Percentiles rank a stretch among this genome's conserved stretches.
phyloP scores from a whole-genome alignment of 164 flowering plant species.

The Vitis riparia region DNA sequence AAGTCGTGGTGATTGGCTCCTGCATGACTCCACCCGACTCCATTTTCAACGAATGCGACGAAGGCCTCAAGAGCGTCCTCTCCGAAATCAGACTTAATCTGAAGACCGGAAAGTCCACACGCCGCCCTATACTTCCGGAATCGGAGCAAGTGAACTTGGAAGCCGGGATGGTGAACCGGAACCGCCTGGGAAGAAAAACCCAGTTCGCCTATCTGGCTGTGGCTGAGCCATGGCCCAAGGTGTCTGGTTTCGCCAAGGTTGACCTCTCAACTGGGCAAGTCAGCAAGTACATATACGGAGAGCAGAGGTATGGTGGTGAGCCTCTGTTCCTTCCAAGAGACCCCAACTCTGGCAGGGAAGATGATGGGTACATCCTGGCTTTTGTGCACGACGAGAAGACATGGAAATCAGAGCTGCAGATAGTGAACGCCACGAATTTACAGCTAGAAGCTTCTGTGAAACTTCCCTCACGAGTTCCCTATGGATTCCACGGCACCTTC shows the following conservation, averaged over 20 bases:
- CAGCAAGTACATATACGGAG: constrained; percentile 58
- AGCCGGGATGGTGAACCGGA: constrained; percentile 91
- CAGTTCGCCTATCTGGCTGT: constrained; percentile 74
- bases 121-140: constrained; percentile 41
- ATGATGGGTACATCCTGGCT: constrained; percentile 72
- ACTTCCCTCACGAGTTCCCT: constrained; percentile 85
- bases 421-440: constrained; percentile 61
- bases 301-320: constrained; percentile 68
- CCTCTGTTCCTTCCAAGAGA: constrained; percentile 67
- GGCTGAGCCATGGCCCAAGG: constrained; percentile 96
- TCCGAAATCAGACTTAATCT: constrained; percentile 78
- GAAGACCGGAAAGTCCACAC: constrained; percentile 66
- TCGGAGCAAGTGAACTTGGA: constrained; percentile 64
- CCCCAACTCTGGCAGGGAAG: constrained; percentile 46
- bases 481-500: constrained; percentile 92
- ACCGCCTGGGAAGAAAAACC: constrained; percentile 66
- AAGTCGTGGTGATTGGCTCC: constrained; percentile 82
- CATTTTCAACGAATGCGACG: constrained; percentile 84
- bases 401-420: constrained; percentile 63
- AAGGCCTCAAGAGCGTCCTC: constrained; percentile 55
- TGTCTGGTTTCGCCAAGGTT: constrained; percentile 85
- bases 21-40: constrained; percentile 95
- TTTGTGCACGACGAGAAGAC: constrained; percentile 77
- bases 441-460: constrained; percentile 59
- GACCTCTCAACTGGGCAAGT: constrained; percentile 70